A percentile compares a stretch with the other conserved stretches of the same genome.
phyloP scores from a whole-genome alignment of 2,329 filamentous ascomycete genomes.

The Botrytis tulipae region DNA sequence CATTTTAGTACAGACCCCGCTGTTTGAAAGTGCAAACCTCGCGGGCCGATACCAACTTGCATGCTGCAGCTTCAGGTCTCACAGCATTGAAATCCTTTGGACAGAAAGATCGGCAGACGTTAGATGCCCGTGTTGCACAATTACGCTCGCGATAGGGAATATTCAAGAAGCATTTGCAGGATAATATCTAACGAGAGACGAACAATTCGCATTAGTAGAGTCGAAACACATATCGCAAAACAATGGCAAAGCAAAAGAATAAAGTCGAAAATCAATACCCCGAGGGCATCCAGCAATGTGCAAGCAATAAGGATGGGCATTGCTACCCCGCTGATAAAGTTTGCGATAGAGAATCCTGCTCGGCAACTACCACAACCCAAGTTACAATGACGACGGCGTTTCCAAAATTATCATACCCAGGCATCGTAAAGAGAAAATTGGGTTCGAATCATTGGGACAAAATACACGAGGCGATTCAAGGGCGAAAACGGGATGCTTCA shows the following conservation, averaged over 20 bases:
- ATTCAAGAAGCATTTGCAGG: not conserved
- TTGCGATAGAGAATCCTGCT: constrained; percentile 9
- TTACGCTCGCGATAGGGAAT: constrained; percentile 5
- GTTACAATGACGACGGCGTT: constrained; percentile 22
- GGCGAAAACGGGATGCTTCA: constrained; percentile 32
- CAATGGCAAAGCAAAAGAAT: not conserved
- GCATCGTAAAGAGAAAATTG: constrained; percentile 30
- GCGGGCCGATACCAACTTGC: constrained; percentile 5
- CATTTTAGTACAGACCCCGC: not conserved
- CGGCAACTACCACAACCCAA: constrained; percentile 15
- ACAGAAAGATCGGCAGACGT: not conserved
- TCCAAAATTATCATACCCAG: constrained; percentile 32
- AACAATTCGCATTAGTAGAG: not conserved
- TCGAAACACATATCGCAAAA: not conserved
- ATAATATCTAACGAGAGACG: not conserved
- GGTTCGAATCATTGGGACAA: constrained; percentile 35
- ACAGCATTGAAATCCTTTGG: constrained; percentile 1
- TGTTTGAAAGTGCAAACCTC: not conserved
- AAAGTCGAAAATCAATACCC: not conserved
- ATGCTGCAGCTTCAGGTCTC: constrained; percentile 8
- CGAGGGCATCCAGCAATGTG: not conserved
- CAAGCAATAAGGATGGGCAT: not conserved
- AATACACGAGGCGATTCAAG: constrained; percentile 35
- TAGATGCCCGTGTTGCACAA: not conserved
- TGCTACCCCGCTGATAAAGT: constrained; percentile 4